Conservation (phyloP, 345 rosid species). For the Citrus glauca region DNA sequence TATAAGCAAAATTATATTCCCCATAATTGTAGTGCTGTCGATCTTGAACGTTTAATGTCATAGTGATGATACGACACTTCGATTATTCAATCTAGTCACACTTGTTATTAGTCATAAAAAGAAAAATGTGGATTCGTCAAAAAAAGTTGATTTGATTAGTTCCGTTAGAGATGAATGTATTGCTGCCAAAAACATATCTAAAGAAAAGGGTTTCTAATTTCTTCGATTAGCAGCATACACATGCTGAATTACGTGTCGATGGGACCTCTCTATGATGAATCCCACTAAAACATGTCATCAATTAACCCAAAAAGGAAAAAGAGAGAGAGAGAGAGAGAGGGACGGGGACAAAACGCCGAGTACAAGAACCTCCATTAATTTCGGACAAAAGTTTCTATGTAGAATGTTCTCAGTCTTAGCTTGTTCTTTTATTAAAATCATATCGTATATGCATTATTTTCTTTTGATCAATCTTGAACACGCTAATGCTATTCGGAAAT, state of each 20-base stretch:
- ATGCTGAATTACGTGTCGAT: slow-evolving; percentile 12
- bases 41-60: background rate
- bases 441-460: background rate
- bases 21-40: background rate
- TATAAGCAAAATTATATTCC: too few relatives aligned
- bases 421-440: background rate
- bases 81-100: background rate
- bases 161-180: background rate
- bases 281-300: slow-evolving; percentile 21
- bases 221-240: slow-evolving; percentile 5
- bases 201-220: background rate
- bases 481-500: background rate
- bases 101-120: too few relatives aligned
- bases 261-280: slow-evolving; percentile 14
- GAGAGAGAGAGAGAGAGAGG: too few relatives aligned
- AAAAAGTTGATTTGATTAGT: background rate
- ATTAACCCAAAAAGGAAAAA: background rate
- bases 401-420: background rate
- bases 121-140: background rate
- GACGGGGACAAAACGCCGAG: slow-evolving; percentile 3
- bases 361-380: background rate
- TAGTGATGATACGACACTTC: background rate
- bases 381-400: background rate
- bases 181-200: background rate
- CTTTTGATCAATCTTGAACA: background rate